Evolutionary conservation across 306 rosid species (phyloP).

Genomic region (Purshia tridentata): DNA sequence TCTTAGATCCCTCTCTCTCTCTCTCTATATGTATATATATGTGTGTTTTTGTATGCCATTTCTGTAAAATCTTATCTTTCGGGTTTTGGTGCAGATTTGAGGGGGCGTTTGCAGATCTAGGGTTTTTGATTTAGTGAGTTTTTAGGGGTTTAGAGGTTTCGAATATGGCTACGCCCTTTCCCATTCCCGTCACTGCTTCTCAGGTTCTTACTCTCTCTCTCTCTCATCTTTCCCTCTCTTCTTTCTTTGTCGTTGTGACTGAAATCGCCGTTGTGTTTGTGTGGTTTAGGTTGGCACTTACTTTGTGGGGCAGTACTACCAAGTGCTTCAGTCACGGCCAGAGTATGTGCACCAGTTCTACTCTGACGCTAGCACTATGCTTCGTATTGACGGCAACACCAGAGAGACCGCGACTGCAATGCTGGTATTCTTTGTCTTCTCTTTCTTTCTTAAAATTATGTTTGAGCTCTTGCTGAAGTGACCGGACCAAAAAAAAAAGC

Average conservation of each 20-base stretch:
- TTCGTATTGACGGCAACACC: conserved; percentile 69
- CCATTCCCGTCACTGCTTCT: conserved; percentile 78
- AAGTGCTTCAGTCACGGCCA: conserved; percentile 88
- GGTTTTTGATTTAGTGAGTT: conserved; percentile 29
- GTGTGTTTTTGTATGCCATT: background rate
- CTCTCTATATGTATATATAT: conserved; percentile 1
- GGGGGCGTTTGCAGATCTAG: conserved; percentile 47
- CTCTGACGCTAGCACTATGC: conserved; percentile 89
- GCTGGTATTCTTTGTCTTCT: conserved; percentile 49
- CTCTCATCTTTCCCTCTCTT: conserved; percentile 1
- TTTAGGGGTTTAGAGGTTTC: conserved; percentile 63
- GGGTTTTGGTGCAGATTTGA: conserved; percentile 34
- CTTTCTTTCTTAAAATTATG: background rate
- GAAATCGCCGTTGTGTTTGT: conserved; percentile 1
- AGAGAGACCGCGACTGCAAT: conserved; percentile 79
- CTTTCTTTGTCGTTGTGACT: background rate
- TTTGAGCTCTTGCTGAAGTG: background rate
- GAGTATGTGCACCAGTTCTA: conserved; percentile 86
- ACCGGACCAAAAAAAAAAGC: too few species aligned
- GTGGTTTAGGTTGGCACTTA: conserved; percentile 78
- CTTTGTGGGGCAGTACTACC: conserved; percentile 96
- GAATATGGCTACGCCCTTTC: conserved; percentile 75
- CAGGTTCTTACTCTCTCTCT: conserved; percentile 53
- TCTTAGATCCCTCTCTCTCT: conserved; percentile 24
- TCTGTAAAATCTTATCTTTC: conserved; percentile 27